Evolutionary conservation across 202 grass and related monocot genomes (phyloP), one percentile per base, ranked within the genome.

Genomic region (Panicum hallii): DNA sequence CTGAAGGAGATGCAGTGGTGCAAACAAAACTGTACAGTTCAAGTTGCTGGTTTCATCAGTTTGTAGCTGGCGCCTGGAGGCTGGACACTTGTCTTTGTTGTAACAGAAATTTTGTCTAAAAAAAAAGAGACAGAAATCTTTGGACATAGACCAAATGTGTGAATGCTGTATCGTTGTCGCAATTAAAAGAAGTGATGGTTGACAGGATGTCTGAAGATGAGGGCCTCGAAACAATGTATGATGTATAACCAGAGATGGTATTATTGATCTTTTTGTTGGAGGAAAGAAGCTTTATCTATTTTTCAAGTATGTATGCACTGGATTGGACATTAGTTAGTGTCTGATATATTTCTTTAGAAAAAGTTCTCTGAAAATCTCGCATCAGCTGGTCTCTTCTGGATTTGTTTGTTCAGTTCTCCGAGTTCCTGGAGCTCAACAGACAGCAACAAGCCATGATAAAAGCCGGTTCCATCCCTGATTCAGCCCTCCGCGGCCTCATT

Each of bases 71-170:
- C 61, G 49, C 57, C 48, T 79, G 40, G 32, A 63, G 34, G 62
- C 10, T 66, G 49, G 77, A 60, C 60, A 34, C 16, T 74, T 60
- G 60, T 36, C 7, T 65, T 63, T 77, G 32, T 84, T 62, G 84
- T 67, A 22, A 49, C 49, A 74, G 48, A 84, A 70, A 54, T 2
- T 23, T n/a, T 79, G 67, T 52, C 70, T 7, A 50, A 34, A 26
- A 4, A 34, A 73, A 52, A 28, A 72, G 20, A 36, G 9, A 9
- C 34, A 63, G 16, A 85, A 63, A 71, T 71, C 0, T 17, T 28
- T 72, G 73, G 15, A 41, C 42, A 47, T 45, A 20, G 49, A 63
- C 44, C 47, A 64, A 77, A 70, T 45, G 53, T 77, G 43, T 54
- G 54, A 71, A 43, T 53, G 57, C 1, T 48, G 34, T 68, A 52